Conservation (phyloP, 768 basidiomycete species). For the Saitozyma sp. region DNA sequence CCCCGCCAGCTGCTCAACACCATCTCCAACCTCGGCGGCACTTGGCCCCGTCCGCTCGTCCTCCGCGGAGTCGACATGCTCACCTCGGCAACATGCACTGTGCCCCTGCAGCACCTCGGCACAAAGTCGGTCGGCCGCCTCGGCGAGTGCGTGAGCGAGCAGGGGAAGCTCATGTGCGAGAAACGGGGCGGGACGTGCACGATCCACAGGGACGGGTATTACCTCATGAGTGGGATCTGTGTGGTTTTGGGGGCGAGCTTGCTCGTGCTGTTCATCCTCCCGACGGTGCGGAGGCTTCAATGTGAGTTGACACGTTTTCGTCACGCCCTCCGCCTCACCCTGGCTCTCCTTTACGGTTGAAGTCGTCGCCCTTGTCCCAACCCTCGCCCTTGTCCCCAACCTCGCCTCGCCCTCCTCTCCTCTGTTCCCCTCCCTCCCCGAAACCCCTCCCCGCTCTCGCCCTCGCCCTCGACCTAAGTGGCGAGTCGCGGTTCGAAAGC, state of each 20-base stretch:
- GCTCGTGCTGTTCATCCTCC: conserved; percentile 73
- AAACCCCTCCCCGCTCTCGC: no score
- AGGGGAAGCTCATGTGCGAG: conserved; percentile 76
- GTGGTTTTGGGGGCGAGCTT: conserved; percentile 71
- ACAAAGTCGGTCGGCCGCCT: neutral
- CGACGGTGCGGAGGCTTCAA: conserved; percentile 81
- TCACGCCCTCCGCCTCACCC: neutral
- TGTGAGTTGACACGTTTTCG: conserved; percentile 62
- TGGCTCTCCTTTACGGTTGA: neutral
- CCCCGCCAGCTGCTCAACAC: conserved; percentile 81
- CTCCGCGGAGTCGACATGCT: conserved; percentile 94
- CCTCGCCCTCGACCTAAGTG: no score
- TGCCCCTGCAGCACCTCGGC: conserved; percentile 10
- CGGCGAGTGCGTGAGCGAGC: conserved; percentile 87
- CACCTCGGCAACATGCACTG: conserved; percentile 72
- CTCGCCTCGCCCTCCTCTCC: no score
- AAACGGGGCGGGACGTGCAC: conserved; percentile 76
- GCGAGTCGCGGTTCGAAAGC: no score
- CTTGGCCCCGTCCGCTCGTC: conserved; percentile 92
- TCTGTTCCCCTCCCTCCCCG: no score
- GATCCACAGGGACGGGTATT: conserved; percentile 88
- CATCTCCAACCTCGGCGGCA: conserved; percentile 89
- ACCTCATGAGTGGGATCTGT: conserved; percentile 77
- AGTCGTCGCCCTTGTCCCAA: neutral
- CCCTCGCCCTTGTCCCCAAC: no score